Base-by-base conservation (phyloP, 805 yeast genomes). In the Yarrowia sp. region DNA sequence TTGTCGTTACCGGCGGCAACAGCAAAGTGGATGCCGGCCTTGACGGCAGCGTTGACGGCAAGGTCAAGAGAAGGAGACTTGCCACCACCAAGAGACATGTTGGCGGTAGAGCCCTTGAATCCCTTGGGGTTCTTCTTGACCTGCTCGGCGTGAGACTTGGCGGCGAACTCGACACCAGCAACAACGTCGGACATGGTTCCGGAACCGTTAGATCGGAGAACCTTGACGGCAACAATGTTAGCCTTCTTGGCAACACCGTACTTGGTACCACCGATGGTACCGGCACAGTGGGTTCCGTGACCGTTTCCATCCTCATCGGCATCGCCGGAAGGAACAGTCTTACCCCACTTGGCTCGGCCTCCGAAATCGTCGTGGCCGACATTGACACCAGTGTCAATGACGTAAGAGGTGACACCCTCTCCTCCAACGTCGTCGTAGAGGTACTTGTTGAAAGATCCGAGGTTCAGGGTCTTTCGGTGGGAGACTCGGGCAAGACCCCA, bases 331-430 rank as follows among this genome's bases (percentile, higher is more conserved):
- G 88, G 88, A 72, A 86, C 76, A 71, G 88, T 85, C 71, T 82
- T 79, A 71, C 89, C 89, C 89, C 89, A 85, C 58, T 71, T 74
- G 70, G 89, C 89, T 73, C 89, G 82, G 70, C 88, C 89, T 69
- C 78, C 86, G 72, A 86, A 86, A 72, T 86, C 89, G 42, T 78
- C 82, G 75, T 86, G 89, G 50, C 78, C 79, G 42, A 74, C 70
- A 71, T 81, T 78, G 73, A 80, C 86, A 40, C 98, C 97, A 12
- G 97, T 89, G 78, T 92, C 97, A 69, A 92, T 82, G 61, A 92
- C 86, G 76, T 92, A 92, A 0, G 88, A 95, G 69, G 84, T 83
- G 8, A 91, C 91, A 52, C 85, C 89, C 71, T 82, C 82, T 69
- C 89, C 89, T 71, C 86, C 91, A 68, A 82, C 85, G 71, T 78